Evolutionary conservation across 2,329 filamentous ascomycete genomes (phyloP).

Genomic region (Pseudogymnoascus sp.): DNA sequence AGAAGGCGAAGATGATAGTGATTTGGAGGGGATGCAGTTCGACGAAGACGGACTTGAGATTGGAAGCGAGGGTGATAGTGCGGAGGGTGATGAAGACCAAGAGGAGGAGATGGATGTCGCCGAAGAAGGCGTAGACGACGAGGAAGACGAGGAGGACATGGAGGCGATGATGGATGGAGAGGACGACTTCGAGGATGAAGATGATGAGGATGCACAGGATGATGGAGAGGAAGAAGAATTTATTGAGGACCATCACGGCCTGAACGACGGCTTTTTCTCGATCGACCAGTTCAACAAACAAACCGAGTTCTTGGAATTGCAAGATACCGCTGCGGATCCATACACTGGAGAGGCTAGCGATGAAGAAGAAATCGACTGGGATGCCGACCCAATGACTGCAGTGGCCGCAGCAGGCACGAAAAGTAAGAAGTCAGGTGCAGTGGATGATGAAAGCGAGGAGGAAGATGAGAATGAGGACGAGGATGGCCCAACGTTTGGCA

Average conservation of each 20-base stretch:
- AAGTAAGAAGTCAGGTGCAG: constrained; percentile 27
- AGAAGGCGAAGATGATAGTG: constrained; percentile 29
- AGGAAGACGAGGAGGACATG: constrained; percentile 30
- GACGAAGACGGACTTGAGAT: constrained; percentile 31
- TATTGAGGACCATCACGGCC: constrained; percentile 66
- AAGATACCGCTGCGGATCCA: constrained; percentile 70
- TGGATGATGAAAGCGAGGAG: constrained; percentile 34
- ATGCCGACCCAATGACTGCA: constrained; percentile 59
- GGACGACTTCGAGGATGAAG: constrained; percentile 36
- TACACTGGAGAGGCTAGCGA: constrained; percentile 70
- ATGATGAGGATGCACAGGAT: constrained; percentile 41
- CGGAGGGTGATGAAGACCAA: constrained; percentile 26
- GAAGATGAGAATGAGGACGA: constrained; percentile 61
- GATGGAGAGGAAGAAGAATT: constrained; percentile 49
- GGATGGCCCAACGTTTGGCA: constrained; percentile 74
- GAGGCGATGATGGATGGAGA: constrained; percentile 24
- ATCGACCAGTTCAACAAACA: constrained; percentile 97
- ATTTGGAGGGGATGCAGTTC: constrained; percentile 32
- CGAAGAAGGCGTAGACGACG: constrained; percentile 28
- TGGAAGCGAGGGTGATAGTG: constrained; percentile 11
- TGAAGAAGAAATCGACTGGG: constrained; percentile 84
- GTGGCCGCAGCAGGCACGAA: constrained; percentile 25
- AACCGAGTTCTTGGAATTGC: constrained; percentile 79
- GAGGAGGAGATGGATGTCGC: constrained; percentile 29
- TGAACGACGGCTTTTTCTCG: constrained; percentile 97